Percentiles rank a stretch among this genome's conserved stretches.
Conservation (phyloP, 2,329 filamentous ascomycete species). For the Arthroderma sp. region DNA sequence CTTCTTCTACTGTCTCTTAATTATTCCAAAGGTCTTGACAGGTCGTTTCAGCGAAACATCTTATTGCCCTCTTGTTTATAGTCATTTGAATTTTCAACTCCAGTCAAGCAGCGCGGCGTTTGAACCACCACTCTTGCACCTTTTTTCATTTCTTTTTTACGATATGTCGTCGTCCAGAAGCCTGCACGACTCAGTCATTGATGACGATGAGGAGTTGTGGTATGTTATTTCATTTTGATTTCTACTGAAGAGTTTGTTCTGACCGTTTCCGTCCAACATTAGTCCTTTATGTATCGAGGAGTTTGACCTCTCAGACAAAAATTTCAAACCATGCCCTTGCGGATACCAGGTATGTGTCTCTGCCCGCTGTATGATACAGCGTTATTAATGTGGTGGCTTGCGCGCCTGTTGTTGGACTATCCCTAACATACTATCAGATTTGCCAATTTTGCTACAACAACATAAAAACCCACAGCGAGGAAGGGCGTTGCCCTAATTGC, state of each 20-base stretch:
- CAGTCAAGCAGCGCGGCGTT: no score
- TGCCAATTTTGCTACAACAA: conserved; percentile 99
- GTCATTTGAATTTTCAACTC: no score
- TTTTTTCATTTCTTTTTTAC: no score
- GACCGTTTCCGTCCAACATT: not conserved
- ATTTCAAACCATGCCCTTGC: conserved; percentile 92
- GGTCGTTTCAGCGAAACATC: no score
- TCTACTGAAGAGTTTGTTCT: not conserved
- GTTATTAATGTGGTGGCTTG: not conserved
- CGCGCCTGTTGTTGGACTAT: conserved; percentile 1
- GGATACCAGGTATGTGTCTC: conserved; percentile 70
- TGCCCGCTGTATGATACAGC: not conserved
- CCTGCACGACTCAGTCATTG: conserved; percentile 36
- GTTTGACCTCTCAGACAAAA: conserved; percentile 93
- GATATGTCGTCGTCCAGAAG: conserved; percentile 25
- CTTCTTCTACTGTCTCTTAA: no score
- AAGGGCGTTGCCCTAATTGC: conserved; percentile 93
- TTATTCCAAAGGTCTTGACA: no score
- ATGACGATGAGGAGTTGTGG: conserved; percentile 38
- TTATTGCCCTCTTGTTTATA: no score
- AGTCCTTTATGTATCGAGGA: conserved; percentile 98
- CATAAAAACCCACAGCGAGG: conserved; percentile 88
- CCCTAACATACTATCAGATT: conserved; percentile 45
- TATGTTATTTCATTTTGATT: conserved; percentile 14
- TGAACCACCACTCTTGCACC: no score